Evolutionary conservation across 1,139 yeast genomes (phyloP), one percentile per base, ranked within the genome.

Genomic region (Yamadazyma jaroonii): DNA sequence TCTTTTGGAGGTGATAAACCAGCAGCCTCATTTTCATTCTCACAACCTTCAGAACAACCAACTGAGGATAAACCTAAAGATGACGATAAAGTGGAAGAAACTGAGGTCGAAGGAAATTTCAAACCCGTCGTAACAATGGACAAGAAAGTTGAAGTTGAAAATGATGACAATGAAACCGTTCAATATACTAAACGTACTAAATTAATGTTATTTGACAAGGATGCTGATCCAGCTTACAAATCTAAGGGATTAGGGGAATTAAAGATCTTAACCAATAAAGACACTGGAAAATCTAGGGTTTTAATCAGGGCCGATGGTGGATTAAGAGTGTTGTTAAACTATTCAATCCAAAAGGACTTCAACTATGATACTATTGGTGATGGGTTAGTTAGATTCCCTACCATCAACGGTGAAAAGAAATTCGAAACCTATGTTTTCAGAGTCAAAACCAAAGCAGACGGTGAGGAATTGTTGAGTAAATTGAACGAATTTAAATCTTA

Each of bases 261-360:
- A 48, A 84, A 87, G 52, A 68, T 92, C 9, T 66, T 90, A 43
- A 78, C 74, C 41, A 74, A 82, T 50, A 72, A 72, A 36, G 71
- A 66, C 2, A 75, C 79, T 3, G 61, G 68, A 2, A 87, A 87
- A 56, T 59, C 81, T 2, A 79, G 98, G 54, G 64, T 87, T 10
- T 64, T 92, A 31, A 73, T 92, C 20, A 79, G 97, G 52, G 87
- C 96, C 0, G 97, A 90, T 42, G 96, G 96, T 28, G 80, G 90
- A 30, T 84, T 85, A 33, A 73, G 94, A 48, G 81, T 89, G n/a
- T 59, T 92, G 31, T 65, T 92, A 43, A 92, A 92, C 57, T 67
- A 81, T 14, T 58, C 67, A 14, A 62, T 85, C 8, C 63, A 72
- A 40, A 67, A 73, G 53, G 71, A 72, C 43, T 61, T 85, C 51